phyloP scores from a whole-genome alignment of 768 basidiomycete species.

The Nidularia sp. region DNA sequence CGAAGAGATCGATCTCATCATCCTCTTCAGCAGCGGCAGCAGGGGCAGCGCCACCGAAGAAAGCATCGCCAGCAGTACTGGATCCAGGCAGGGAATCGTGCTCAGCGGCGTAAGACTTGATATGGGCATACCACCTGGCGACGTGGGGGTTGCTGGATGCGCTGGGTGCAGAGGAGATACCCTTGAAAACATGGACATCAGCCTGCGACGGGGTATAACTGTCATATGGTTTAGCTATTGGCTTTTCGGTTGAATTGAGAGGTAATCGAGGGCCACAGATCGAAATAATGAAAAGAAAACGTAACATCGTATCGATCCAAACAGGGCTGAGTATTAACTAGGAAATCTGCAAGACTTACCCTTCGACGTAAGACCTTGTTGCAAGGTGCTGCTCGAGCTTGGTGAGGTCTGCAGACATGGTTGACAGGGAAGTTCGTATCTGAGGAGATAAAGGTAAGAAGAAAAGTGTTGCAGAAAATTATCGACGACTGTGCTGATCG shows the following conservation, averaged over 20 bases:
- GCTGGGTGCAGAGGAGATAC: conserved; percentile 63
- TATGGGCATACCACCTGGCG: conserved; percentile 93
- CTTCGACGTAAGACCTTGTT: conserved; percentile 85
- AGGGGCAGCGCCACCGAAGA: conserved; percentile 52
- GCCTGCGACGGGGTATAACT: conserved; percentile 93
- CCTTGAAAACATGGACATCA: conserved; percentile 88
- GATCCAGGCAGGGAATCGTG: conserved; percentile 78
- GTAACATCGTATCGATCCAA: no score
- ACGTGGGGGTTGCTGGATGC: conserved; percentile 66
- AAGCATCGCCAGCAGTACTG: conserved; percentile 74
- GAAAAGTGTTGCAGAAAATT: conserved; percentile 9
- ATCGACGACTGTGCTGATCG: background rate
- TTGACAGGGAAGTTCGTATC: conserved; percentile 9
- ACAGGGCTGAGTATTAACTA: background rate
- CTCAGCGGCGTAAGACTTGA: conserved; percentile 80
- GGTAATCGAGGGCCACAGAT: conserved; percentile 4
- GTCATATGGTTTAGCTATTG: conserved; percentile 2
- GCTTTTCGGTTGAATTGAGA: background rate
- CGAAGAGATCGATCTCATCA: conserved; percentile 84
- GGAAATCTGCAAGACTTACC: conserved; percentile 50
- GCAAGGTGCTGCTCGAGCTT: conserved; percentile 86
- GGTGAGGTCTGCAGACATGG: conserved; percentile 63
- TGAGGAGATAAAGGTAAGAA: conserved; percentile 19
- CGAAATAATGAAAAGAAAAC: background rate
- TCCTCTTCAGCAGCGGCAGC: conserved; percentile 60